phyloP scores from a whole-genome alignment of 495 filamentous ascomycete genomes.

The Penicillium coffeae region DNA sequence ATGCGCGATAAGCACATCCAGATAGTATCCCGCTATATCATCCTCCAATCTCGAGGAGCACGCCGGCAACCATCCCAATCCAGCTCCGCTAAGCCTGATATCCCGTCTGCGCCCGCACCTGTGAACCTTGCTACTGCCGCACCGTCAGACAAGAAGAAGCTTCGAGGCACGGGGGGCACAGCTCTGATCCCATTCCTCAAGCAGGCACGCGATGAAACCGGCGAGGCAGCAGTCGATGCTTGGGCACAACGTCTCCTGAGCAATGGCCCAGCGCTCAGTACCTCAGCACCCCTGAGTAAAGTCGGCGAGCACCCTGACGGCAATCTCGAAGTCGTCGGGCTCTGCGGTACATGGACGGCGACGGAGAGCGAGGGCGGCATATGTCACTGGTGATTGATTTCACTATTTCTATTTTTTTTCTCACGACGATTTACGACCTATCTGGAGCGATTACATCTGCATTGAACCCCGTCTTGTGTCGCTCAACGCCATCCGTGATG shows the following conservation, averaged over 20 bases:
- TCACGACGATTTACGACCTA: not conserved
- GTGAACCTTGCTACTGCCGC: slow-evolving; percentile 64
- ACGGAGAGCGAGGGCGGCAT: slow-evolving; percentile 78
- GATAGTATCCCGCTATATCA: slow-evolving; percentile 94
- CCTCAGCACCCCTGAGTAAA: slow-evolving; percentile 56
- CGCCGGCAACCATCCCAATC: slow-evolving; percentile 35
- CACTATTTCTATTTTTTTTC: not conserved
- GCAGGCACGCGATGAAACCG: slow-evolving; percentile 92
- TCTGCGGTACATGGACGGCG: slow-evolving; percentile 82
- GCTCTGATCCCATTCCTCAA: slow-evolving; percentile 91
- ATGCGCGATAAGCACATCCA: slow-evolving; percentile 94
- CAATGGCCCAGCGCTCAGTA: slow-evolving; percentile 39
- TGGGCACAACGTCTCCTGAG: slow-evolving; percentile 77
- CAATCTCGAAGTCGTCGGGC: slow-evolving; percentile 66
- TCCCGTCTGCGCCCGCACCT: slow-evolving; percentile 39
- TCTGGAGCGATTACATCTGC: slow-evolving; percentile 19
- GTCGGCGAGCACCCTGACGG: slow-evolving; percentile 59
- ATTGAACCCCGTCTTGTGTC: slow-evolving; percentile 5
- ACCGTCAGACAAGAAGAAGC: slow-evolving; percentile 48
- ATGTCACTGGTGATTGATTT: slow-evolving; percentile 62
- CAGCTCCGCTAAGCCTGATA: slow-evolving; percentile 38
- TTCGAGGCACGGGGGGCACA: slow-evolving; percentile 89
- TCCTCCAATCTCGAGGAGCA: slow-evolving; percentile 59
- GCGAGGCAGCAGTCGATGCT: slow-evolving; percentile 80
- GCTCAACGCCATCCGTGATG: not conserved